Conservation (phyloP, 306 rosid species). For the Prunus dulcis region DNA sequence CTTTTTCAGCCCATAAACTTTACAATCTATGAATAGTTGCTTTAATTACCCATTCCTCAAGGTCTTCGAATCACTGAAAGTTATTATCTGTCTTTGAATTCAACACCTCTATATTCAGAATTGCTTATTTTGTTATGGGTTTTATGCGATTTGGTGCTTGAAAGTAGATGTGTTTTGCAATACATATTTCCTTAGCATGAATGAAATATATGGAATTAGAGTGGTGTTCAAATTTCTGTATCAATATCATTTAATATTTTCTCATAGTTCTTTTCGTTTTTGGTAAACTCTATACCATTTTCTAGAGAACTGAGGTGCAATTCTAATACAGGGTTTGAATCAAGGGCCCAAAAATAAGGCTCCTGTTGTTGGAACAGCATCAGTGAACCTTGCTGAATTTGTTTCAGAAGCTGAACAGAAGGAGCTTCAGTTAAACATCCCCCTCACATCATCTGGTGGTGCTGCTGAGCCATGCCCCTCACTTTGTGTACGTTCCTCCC, state of each 20-base stretch:
- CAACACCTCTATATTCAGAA: background rate
- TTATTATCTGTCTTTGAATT: background rate
- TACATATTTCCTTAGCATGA: background rate
- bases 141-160: background rate
- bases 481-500: slow-evolving; percentile 55
- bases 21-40: background rate
- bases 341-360: slow-evolving; percentile 71
- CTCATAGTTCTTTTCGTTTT: background rate
- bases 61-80: background rate
- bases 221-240: background rate
- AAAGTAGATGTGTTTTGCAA: background rate
- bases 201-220: background rate
- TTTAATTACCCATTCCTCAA: background rate
- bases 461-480: slow-evolving; percentile 54
- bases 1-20: background rate
- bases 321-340: slow-evolving; percentile 62
- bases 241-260: background rate
- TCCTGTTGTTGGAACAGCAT: slow-evolving; percentile 65
- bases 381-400: slow-evolving; percentile 84
- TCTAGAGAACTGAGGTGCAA: slow-evolving; percentile 11
- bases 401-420: slow-evolving; percentile 67
- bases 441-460: slow-evolving; percentile 46
- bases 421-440: slow-evolving; percentile 69
- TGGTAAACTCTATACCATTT: background rate
- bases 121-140: background rate